phyloP scores from a whole-genome alignment of 2,329 filamentous ascomycete genomes.

The Sporothrix luriei region DNA sequence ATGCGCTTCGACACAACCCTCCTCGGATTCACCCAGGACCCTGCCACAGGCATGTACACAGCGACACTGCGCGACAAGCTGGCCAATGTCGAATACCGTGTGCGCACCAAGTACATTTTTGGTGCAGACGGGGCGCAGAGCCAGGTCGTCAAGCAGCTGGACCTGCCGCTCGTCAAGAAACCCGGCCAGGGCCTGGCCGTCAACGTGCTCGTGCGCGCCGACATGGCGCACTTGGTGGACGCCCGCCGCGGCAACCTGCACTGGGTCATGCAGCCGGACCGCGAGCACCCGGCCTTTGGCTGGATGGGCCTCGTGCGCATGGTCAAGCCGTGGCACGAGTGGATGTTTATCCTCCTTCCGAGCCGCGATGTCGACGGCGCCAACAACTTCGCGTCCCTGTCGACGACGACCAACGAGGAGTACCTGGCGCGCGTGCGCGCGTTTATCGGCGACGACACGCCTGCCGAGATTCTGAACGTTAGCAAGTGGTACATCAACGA shows the following conservation, averaged over 20 bases:
- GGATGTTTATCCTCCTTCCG: conserved; percentile 60
- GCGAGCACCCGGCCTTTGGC: conserved; percentile 54
- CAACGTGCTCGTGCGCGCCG: conserved; percentile 49
- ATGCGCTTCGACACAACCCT: conserved; percentile 50
- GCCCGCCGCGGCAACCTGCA: conserved; percentile 61
- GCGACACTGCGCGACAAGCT: conserved; percentile 38
- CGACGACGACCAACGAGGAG: conserved; percentile 4
- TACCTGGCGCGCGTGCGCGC: conserved; percentile 46
- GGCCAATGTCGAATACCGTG: conserved; percentile 41
- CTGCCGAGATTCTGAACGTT: conserved; percentile 56
- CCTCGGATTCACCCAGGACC: conserved; percentile 41
- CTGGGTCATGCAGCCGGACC: conserved; percentile 60
- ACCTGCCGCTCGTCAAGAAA: conserved; percentile 43
- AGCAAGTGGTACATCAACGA: conserved; percentile 65
- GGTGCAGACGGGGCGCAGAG: conserved; percentile 58
- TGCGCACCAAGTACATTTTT: conserved; percentile 60
- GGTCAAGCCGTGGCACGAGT: conserved; percentile 66
- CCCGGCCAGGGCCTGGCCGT: conserved; percentile 45
- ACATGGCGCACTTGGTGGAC: conserved; percentile 54
- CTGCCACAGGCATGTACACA: conserved; percentile 41
- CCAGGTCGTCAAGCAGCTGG: conserved; percentile 45
- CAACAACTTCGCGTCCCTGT: background rate
- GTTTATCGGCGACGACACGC: conserved; percentile 58
- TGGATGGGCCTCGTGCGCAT: conserved; percentile 57
- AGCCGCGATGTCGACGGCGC: conserved; percentile 50